Conservation (phyloP, 441 rosid species). For the Pelargonium citronellum region DNA sequence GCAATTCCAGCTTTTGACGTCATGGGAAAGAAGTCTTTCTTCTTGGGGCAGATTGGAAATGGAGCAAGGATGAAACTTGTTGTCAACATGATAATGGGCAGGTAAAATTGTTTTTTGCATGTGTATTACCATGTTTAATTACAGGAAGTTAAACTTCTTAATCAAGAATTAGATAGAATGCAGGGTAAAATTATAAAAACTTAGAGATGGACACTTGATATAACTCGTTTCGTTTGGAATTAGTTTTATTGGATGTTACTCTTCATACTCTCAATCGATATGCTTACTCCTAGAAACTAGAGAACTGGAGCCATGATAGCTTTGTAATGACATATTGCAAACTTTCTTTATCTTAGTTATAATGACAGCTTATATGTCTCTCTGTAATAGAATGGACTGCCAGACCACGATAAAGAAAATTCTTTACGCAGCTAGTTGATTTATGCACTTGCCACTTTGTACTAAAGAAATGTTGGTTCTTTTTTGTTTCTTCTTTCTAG, state of each 20-base stretch:
- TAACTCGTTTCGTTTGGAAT: neutral
- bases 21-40: conserved; percentile 84
- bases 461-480: neutral
- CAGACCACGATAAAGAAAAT: too few relatives aligned
- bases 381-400: too few relatives aligned
- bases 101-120: conserved; percentile 34
- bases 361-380: too few relatives aligned
- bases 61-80: conserved; percentile 94
- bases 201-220: neutral
- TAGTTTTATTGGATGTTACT: neutral
- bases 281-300: too few relatives aligned
- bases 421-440: neutral
- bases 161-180: neutral
- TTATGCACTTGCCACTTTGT: neutral
- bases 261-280: neutral
- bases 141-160: neutral
- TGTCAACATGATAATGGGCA: conserved; percentile 96
- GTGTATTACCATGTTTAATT: neutral
- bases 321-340: neutral
- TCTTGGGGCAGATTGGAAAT: conserved; percentile 76
- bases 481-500: conserved; percentile 25
- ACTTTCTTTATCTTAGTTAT: too few relatives aligned
- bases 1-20: conserved; percentile 68
- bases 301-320: too few relatives aligned
- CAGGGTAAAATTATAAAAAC: too few relatives aligned